These are phyloP conservation scores for Platanus orientalis DNA, from an alignment of 164 flowering plant species.

Conservation along the genomic window DNA sequence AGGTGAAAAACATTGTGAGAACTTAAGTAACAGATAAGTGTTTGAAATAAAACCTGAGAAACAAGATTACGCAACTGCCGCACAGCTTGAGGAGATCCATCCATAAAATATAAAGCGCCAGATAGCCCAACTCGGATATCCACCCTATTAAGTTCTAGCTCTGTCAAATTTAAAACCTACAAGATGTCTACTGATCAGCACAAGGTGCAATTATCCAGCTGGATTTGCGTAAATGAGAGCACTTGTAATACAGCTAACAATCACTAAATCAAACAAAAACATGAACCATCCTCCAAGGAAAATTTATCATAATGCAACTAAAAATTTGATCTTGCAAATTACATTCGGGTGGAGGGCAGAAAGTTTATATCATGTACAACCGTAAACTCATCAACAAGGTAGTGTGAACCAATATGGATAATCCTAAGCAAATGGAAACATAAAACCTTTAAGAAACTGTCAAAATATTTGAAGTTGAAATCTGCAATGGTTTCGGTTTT, in stretches of 20 bases:
- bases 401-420: too few species aligned
- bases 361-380: background rate
- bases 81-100: slow-evolving; percentile 97
- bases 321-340: background rate
- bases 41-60: slow-evolving; percentile 69
- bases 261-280: background rate
- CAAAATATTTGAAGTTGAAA: too few species aligned
- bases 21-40: too few species aligned
- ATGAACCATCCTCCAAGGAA: background rate
- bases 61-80: slow-evolving; percentile 90
- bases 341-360: too few species aligned
- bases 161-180: slow-evolving; percentile 96
- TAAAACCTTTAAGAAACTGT: too few species aligned
- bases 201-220: too few species aligned
- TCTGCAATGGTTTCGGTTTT: too few species aligned
- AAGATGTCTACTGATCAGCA: slow-evolving; percentile 15
- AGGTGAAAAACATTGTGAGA: too few species aligned
- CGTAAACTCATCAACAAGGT: too few species aligned
- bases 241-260: background rate
- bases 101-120: slow-evolving; percentile 90
- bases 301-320: background rate
- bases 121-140: slow-evolving; percentile 91
- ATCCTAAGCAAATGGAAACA: too few species aligned
- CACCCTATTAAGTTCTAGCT: slow-evolving; percentile 88
- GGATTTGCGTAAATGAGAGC: too few species aligned